Conservation (phyloP, 495 filamentous ascomycete species). For the Margaritispora aquatica region DNA sequence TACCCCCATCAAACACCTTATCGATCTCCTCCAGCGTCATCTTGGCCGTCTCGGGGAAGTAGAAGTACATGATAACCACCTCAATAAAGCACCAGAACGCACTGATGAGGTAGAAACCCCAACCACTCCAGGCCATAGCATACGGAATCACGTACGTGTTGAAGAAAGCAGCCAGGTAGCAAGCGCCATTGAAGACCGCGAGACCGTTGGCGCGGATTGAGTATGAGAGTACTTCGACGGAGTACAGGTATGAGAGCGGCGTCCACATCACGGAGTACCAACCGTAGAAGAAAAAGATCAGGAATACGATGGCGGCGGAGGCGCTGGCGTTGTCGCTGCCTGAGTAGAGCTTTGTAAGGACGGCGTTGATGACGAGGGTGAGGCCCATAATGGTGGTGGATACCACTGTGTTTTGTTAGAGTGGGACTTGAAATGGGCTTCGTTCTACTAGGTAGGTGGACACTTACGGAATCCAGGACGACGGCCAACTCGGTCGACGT, state of each 20-base stretch:
- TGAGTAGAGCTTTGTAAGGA: neutral
- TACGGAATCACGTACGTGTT: conserved; percentile 47
- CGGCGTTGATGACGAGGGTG: neutral
- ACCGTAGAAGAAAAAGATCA: conserved; percentile 33
- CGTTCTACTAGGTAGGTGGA: too few species aligned
- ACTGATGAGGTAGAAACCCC: conserved; percentile 32
- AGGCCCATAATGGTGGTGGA: neutral
- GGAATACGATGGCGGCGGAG: neutral
- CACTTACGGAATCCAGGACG: conserved; percentile 26
- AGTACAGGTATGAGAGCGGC: conserved; percentile 36
- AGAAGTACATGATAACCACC: conserved; percentile 23
- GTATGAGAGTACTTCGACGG: conserved; percentile 34
- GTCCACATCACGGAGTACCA: conserved; percentile 35
- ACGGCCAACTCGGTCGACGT: conserved; percentile 60
- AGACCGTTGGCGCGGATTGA: conserved; percentile 31
- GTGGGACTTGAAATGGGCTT: too few species aligned
- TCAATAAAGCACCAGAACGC: conserved; percentile 28
- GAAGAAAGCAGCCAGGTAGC: conserved; percentile 30
- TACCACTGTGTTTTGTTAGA: neutral
- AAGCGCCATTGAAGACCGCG: conserved; percentile 29
- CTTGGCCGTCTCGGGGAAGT: conserved; percentile 29
- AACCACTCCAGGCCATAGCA: conserved; percentile 30
- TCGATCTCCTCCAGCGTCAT: conserved; percentile 32
- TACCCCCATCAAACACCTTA: conserved; percentile 14
- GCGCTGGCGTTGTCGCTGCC: neutral